Evolutionary conservation across 352 stramenopile genomes (phyloP).

Genomic region (Globisporangium canariense): DNA sequence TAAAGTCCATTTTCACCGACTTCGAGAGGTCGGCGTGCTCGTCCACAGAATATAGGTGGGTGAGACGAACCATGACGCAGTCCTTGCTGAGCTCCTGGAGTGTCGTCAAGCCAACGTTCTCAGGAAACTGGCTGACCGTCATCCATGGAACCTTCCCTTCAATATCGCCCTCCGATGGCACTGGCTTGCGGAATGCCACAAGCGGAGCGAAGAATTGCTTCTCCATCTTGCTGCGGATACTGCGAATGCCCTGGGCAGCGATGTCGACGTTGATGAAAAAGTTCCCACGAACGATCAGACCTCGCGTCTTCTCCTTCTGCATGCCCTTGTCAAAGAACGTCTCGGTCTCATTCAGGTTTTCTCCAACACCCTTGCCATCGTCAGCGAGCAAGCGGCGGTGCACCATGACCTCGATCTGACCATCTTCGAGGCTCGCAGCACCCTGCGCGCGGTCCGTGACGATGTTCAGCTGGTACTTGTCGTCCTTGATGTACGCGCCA

Average conservation of each 20-base stretch:
- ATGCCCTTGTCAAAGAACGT: slow-evolving; percentile 59
- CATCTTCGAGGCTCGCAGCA: slow-evolving; percentile 86
- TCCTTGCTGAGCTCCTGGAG: slow-evolving; percentile 74
- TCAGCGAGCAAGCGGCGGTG: slow-evolving; percentile 92
- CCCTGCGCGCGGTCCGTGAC: slow-evolving; percentile 93
- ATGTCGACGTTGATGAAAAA: slow-evolving; percentile 70
- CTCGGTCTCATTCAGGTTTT: slow-evolving; percentile 92
- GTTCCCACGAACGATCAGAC: slow-evolving; percentile 63
- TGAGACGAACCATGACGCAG: slow-evolving; percentile 89
- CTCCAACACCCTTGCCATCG: slow-evolving; percentile 91
- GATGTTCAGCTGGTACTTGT: slow-evolving; percentile 78
- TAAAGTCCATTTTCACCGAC: slow-evolving; percentile 69
- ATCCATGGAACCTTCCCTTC: slow-evolving; percentile 67
- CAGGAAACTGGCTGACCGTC: slow-evolving; percentile 70
- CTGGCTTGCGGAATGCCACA: slow-evolving; percentile 44
- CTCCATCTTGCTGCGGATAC: slow-evolving; percentile 63
- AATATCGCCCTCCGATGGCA: slow-evolving; percentile 20
- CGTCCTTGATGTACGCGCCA: slow-evolving; percentile 92
- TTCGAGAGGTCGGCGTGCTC: slow-evolving; percentile 83
- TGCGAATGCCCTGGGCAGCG: slow-evolving; percentile 47
- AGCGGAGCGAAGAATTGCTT: slow-evolving; percentile 64
- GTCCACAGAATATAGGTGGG: slow-evolving; percentile 91
- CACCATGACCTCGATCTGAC: slow-evolving; percentile 97
- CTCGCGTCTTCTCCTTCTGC: slow-evolving; percentile 57
- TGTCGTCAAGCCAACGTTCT: slow-evolving; percentile 93